Base-by-base conservation (phyloP, 176 grass and related monocot genomes). In the Hordeum vulgare region DNA sequence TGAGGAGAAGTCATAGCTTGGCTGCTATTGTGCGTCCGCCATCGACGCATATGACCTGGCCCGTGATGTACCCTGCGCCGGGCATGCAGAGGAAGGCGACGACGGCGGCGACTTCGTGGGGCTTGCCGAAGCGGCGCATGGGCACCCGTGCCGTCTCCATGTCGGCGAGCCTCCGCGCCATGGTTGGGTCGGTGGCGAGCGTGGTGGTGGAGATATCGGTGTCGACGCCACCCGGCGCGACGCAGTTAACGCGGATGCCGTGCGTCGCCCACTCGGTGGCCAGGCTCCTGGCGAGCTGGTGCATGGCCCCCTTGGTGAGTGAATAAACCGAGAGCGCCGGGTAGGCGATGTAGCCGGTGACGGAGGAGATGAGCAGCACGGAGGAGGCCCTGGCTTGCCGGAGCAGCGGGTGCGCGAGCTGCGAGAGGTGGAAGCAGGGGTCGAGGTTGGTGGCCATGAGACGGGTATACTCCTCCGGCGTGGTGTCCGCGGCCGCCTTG, bases 81-180 rank as follows among this genome's bases (percentile, higher is more conserved):
- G 90, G 90, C 75, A 81, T 76, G 84, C 87, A 92, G 24, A 89
- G 83, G 68, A 92, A 92, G 17, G 86, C 53, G 14, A 84, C 53
- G 12, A 77, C n/a, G 0, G 80, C 45, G 25, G 90, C 80, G 24
- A 89, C 90, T 80, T 92, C 80, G 49, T 77, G 54, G 14, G 80
- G 51, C 41, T 88, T 82, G 20, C 80, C 86, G 11, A 83, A 21
- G 9, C 86, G 90, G 7, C 75, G 75, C 51, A 89, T 42, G 8
- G 90, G 86, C 40, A 83, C 65, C 6, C 80, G 68, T 4, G 39
- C 1, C n/a, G n/a, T 18, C 28, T 88, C 74, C 80, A 14, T 61
- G 21, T 82, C 54, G 2, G 53, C 24, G 3, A 86, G 85, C 85
- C 68, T 29, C 42, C 34, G 39, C 13, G 44, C 78, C 61, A n/a